These are phyloP conservation scores for Cyclospora cayetanensis DNA, from an alignment of 169 alveolate genomes.

Conservation along the genomic window DNA sequence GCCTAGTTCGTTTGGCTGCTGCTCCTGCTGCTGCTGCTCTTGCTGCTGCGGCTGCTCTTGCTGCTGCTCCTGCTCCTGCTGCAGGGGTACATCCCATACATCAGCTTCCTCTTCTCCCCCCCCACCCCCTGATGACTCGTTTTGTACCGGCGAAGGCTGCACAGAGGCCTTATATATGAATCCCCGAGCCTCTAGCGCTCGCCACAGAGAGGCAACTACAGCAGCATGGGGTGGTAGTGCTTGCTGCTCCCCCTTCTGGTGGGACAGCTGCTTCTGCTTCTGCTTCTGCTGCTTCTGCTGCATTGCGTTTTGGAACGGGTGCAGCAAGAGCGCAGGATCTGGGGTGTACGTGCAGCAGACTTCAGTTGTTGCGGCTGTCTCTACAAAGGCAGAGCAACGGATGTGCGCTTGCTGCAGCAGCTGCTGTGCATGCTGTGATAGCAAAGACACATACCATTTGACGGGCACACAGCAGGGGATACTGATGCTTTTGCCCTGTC, in stretches of 20 bases:
- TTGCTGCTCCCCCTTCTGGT: background rate
- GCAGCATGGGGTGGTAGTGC: constrained; percentile 15
- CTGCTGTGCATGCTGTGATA: constrained; percentile 15
- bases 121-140: background rate
- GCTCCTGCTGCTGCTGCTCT: constrained; percentile 33
- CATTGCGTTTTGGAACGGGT: background rate
- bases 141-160: background rate
- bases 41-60: constrained; percentile 17
- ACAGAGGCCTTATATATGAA: constrained; percentile 1
- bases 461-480: constrained; percentile 44
- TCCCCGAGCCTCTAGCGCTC: background rate
- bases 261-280: background rate
- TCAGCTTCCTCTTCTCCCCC: constrained; percentile 36
- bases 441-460: background rate
- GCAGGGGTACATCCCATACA: constrained; percentile 31
- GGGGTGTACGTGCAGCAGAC: constrained; percentile 42
- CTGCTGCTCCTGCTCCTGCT: constrained; percentile 4
- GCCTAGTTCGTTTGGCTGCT: background rate
- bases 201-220: constrained; percentile 20
- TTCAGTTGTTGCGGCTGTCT: constrained; percentile 16
- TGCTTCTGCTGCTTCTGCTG: constrained; percentile 6
- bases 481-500: background rate
- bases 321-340: background rate
- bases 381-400: background rate
- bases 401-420: constrained; percentile 32